Evolutionary conservation across 805 yeast genomes (phyloP).

Genomic region (Candida andamanensis): DNA sequence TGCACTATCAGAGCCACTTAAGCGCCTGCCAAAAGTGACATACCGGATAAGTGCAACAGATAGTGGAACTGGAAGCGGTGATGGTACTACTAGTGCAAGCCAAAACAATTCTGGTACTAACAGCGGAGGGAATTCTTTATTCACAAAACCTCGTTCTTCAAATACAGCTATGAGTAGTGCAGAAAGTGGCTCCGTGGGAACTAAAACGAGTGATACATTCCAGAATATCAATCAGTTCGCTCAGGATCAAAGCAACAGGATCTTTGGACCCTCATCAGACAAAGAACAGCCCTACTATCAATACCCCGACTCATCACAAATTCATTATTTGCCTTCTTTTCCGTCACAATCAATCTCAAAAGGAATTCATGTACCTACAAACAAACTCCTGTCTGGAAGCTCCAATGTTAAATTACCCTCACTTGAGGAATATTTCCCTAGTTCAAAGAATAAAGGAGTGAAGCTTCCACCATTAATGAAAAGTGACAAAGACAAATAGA

Average conservation of each 20-base stretch:
- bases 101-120: too few species aligned
- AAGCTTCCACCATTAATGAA: conserved; percentile 14
- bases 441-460: conserved; percentile 3
- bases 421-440: conserved; percentile 10
- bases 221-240: conserved; percentile 12
- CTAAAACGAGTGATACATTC: conserved; percentile 2
- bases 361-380: too few species aligned
- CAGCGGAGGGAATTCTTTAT: too few species aligned
- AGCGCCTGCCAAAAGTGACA: too few species aligned
- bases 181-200: not conserved
- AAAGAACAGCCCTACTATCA: conserved; percentile 18
- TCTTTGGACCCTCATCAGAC: conserved; percentile 11
- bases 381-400: too few species aligned
- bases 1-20: too few species aligned
- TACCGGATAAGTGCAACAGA: too few species aligned
- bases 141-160: too few species aligned
- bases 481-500: conserved; percentile 4
- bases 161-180: conserved; percentile 6
- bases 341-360: conserved; percentile 1
- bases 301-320: conserved; percentile 19
- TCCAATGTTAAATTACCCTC: conserved; percentile 12
- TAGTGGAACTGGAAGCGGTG: too few species aligned
- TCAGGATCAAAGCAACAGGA: conserved; percentile 16
- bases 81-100: too few species aligned
- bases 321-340: conserved; percentile 6